Base-by-base conservation (phyloP, 768 basidiomycete genomes). In the Pisolithus albus region DNA sequence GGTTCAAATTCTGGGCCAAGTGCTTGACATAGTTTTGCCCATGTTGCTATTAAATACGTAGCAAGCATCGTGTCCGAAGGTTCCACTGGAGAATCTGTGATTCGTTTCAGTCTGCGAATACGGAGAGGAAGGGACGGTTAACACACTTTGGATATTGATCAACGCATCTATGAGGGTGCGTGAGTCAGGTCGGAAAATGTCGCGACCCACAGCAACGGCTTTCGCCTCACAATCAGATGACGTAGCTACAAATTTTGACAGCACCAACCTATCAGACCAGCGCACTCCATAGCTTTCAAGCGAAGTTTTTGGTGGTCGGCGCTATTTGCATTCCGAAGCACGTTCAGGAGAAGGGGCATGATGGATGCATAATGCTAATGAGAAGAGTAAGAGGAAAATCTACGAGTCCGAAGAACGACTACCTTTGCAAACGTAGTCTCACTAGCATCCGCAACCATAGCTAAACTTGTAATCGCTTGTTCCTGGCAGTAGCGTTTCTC, bases 221-320 rank as follows among this genome's bases (percentile, higher is more conserved):
- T 52, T 38, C 21, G 24, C 28, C 39, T 7, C 34, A 15, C 5
- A 23, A 28, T 19, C 18, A 18, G 32, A 36, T 24, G 9, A 19
- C 37, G 28, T 40, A 37, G 30, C 54, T 39, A 47, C 26, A 45
- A 42, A 32, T 26, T 32, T 4, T 4, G 11, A 5, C 8, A 51
- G 56, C 21, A 66, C 80, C 16, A 38, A 91, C 91, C 91, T 54
- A 91, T 86, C 19, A 92, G 71, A 7, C 88, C 88, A 0, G 88
- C 90, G 64, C 91, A 92, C 62, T 94, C 92, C 88, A 95, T 92
- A 0, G 89, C 88, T 62, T 92, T 90, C 38, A 82, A 78, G 21
- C 87, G 74, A 47, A 93, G 60, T 61, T 83, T 84, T 23, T 76
- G 72, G 64, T 87, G 84, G 47, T 84, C 82, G 0, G 76, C 64